A percentile compares a stretch with the other conserved stretches of the same genome.
phyloP scores from a whole-genome alignment of 1,284 basidiomycete genomes.

The Neonothopanus nambi region DNA sequence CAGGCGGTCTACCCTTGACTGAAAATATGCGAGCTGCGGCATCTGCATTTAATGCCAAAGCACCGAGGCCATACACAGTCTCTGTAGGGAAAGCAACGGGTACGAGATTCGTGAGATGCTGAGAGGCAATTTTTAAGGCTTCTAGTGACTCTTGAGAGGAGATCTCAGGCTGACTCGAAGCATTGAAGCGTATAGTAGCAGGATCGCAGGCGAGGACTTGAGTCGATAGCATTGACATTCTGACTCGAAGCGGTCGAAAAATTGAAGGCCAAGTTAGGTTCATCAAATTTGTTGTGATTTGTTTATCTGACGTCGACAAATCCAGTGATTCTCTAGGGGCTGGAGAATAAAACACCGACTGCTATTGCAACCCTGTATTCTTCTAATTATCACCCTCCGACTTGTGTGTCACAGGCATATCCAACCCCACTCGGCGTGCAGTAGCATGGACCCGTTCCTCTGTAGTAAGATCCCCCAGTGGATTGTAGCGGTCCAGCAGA shows the following conservation, averaged over 20 bases:
- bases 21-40: slow-evolving; percentile 82
- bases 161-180: slow-evolving; percentile 41
- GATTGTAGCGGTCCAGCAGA: slow-evolving; percentile 84
- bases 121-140: slow-evolving; percentile 49
- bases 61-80: slow-evolving; percentile 97
- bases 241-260: background rate
- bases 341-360: too few relatives aligned
- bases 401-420: slow-evolving; percentile 54
- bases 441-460: slow-evolving; percentile 84
- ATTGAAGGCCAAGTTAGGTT: background rate
- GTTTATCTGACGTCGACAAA: background rate
- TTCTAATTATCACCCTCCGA: slow-evolving; percentile 9
- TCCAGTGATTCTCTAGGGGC: background rate
- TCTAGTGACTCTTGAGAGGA: slow-evolving; percentile 43
- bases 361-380: too few relatives aligned
- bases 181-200: slow-evolving; percentile 50
- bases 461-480: slow-evolving; percentile 73
- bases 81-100: slow-evolving; percentile 95
- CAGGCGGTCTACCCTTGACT: slow-evolving; percentile 90
- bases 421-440: slow-evolving; percentile 81
- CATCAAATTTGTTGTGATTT: background rate
- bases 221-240: slow-evolving; percentile 27
- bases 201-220: slow-evolving; percentile 57
- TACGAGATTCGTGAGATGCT: slow-evolving; percentile 44
- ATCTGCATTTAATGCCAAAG: slow-evolving; percentile 68